Evolutionary conservation across 2,329 filamentous ascomycete genomes (phyloP).

Genomic region (Xylaria sp.): DNA sequence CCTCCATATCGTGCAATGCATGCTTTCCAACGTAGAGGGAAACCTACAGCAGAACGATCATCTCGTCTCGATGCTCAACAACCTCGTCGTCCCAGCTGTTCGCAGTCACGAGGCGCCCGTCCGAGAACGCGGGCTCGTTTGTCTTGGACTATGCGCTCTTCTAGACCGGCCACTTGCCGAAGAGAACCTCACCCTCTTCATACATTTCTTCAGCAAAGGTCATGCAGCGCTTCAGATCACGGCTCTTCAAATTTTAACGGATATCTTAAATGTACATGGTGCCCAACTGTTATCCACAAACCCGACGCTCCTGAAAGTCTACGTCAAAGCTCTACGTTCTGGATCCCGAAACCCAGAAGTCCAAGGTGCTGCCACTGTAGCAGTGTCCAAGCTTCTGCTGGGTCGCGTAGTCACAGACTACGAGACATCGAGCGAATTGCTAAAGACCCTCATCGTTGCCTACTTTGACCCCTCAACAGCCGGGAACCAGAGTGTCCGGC

Average conservation of each 20-base stretch:
- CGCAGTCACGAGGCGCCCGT: slow-evolving; percentile 93
- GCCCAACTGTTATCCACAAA: slow-evolving; percentile 76
- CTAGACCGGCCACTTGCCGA: slow-evolving; percentile 91
- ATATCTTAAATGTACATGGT: slow-evolving; percentile 91
- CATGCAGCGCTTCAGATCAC: slow-evolving; percentile 90
- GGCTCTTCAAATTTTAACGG: slow-evolving; percentile 88
- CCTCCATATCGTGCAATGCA: slow-evolving; percentile 95
- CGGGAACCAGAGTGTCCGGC: slow-evolving; percentile 82
- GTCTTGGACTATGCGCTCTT: slow-evolving; percentile 88
- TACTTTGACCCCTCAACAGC: slow-evolving; percentile 90
- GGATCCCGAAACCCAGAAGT: slow-evolving; percentile 76
- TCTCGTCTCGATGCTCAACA: slow-evolving; percentile 98
- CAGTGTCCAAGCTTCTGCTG: slow-evolving; percentile 86
- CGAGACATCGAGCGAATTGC: slow-evolving; percentile 75
- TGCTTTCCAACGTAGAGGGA: slow-evolving; percentile 91
- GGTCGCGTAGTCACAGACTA: slow-evolving; percentile 79
- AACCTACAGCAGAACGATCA: slow-evolving; percentile 89
- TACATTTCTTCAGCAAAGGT: slow-evolving; percentile 95
- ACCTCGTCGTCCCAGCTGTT: slow-evolving; percentile 93
- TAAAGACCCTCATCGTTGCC: slow-evolving; percentile 83
- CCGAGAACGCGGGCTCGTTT: slow-evolving; percentile 87
- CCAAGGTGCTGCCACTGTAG: slow-evolving; percentile 82
- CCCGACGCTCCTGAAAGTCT: slow-evolving; percentile 82
- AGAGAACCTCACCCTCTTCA: slow-evolving; percentile 91
- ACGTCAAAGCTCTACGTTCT: slow-evolving; percentile 81